Conservation (phyloP, 495 filamentous ascomycete species). For the Penicillium coffeae region DNA sequence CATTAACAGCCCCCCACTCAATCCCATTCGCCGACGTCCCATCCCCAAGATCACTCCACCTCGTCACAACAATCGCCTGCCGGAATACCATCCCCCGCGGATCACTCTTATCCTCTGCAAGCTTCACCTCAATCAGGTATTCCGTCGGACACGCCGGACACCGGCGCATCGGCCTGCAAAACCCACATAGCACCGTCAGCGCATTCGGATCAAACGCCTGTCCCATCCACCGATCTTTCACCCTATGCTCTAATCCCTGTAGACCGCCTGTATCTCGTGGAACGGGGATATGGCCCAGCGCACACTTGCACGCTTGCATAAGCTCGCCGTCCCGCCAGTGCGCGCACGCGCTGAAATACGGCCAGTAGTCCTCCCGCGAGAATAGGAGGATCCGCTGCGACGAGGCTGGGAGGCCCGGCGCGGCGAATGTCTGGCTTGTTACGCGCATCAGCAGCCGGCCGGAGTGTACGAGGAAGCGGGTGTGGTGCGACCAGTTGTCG, state of each 20-base stretch:
- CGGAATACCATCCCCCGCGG: slow-evolving; percentile 37
- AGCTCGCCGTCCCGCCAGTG: slow-evolving; percentile 59
- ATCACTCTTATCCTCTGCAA: slow-evolving; percentile 45
- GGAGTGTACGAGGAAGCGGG: slow-evolving; percentile 48
- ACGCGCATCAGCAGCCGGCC: slow-evolving; percentile 53
- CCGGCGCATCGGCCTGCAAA: slow-evolving; percentile 53
- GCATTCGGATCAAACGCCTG: slow-evolving; percentile 40
- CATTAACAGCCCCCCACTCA: slow-evolving; percentile 53
- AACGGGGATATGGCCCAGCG: slow-evolving; percentile 50
- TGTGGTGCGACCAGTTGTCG: slow-evolving; percentile 46
- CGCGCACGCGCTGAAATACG: slow-evolving; percentile 55
- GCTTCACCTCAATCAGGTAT: slow-evolving; percentile 55
- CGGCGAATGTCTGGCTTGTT: slow-evolving; percentile 41
- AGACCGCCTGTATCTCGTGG: slow-evolving; percentile 36
- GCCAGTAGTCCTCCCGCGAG: slow-evolving; percentile 55
- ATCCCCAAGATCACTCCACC: slow-evolving; percentile 58
- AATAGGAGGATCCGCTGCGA: slow-evolving; percentile 50
- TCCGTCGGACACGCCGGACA: slow-evolving; percentile 59
- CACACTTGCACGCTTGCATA: slow-evolving; percentile 56
- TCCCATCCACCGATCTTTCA: slow-evolving; percentile 33
- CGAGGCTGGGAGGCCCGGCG: slow-evolving; percentile 38
- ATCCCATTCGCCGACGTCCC: slow-evolving; percentile 35
- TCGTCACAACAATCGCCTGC: slow-evolving; percentile 55
- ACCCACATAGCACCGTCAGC: slow-evolving; percentile 46
- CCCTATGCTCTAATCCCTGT: slow-evolving; percentile 37